phyloP scores from a whole-genome alignment of 345 rosid genomes.

The Salix suchowensis region DNA sequence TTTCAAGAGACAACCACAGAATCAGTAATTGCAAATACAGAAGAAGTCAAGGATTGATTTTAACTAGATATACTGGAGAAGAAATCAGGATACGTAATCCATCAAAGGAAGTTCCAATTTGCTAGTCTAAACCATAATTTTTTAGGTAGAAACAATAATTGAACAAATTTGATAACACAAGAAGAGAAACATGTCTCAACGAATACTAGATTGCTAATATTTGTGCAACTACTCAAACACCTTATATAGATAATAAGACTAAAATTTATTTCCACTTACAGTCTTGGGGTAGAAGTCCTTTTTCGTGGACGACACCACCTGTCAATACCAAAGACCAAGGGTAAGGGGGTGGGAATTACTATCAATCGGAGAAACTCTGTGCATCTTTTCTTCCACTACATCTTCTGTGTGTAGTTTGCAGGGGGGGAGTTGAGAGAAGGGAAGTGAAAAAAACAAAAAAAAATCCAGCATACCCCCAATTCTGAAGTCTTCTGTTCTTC shows the following conservation, averaged over 20 bases:
- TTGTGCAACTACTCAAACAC: not conserved
- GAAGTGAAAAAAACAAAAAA: not conserved
- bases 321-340: constrained; percentile 18
- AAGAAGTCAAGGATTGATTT: constrained; percentile 3
- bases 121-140: not conserved
- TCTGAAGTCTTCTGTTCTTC: constrained; percentile 85
- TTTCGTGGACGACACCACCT: constrained; percentile 97
- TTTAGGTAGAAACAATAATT: not conserved
- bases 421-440: not conserved
- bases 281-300: constrained; percentile 87
- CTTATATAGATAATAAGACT: not conserved
- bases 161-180: not conserved
- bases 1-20: not conserved
- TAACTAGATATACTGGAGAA: not conserved
- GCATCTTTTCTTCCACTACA: not conserved
- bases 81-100: not conserved
- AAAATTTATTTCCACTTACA: constrained; percentile 43
- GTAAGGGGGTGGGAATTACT: not conserved
- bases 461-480: constrained; percentile 59
- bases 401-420: not conserved
- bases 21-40: not conserved
- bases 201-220: not conserved
- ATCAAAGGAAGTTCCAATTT: not conserved
- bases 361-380: not conserved
- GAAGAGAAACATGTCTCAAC: not conserved